Evolutionary conservation across 2,329 filamentous ascomycete species (phyloP), one percentile per base, ranked within the genome.

Genomic region (Thelonectria olida): DNA sequence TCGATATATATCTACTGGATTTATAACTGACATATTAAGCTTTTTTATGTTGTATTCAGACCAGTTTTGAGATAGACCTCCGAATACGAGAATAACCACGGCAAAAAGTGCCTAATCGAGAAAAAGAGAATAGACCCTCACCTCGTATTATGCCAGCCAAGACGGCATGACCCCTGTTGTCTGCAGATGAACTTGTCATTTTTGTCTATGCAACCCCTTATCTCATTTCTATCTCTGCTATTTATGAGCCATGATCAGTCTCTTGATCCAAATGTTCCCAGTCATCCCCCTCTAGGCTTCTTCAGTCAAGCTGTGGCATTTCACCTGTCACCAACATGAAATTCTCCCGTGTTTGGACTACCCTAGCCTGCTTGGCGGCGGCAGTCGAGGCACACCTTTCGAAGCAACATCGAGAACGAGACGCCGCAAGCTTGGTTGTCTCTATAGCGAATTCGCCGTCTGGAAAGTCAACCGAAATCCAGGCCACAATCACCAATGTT

Each of bases 401-500:
- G n/a, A n/a, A 4, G 2, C 6, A 23, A 7, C 47, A 50, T 7
- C 47, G 28, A 31, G n/a, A 10, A 27, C n/a, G 31, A 34, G 31
- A 34, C 12, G 31, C 31, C 9, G 31, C 12, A 13, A 34, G 5
- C 31, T 34, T 34, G 31, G 31, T 34, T 10, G 31, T 34, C 31
- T 34, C 31, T 2, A 4, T 34, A 4, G 31, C 31, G 5, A 7
- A 25, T 1, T 23, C n/a, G 1, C 13, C 50, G 0, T 17, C 41
- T 5, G 65, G 64, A 15, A 52, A 56, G 4, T 2, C 45, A 7
- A 44, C 58, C 2, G 20, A 60, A 4, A 44, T 67, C 22, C 38
- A 67, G 8, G 61, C 60, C 1, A 58, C 54, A 0, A 57, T 67
- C 1, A 64, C 36, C 4, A 67, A 67, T 5, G 41, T 25, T 7